Evolutionary conservation across 805 yeast genomes (phyloP).

Genomic region (Crinitomyces ghanaensis): DNA sequence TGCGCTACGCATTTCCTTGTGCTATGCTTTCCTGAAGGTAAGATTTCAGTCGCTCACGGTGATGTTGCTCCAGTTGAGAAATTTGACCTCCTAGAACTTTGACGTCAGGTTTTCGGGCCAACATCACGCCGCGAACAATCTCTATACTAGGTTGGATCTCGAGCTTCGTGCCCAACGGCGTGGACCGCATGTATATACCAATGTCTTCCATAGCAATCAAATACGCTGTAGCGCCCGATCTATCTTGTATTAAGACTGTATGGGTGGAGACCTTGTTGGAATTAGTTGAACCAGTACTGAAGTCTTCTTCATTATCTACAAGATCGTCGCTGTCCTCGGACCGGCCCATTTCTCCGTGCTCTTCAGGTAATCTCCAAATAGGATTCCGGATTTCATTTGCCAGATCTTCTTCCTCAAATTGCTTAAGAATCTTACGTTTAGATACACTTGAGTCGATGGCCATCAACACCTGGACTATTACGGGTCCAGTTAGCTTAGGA

Average conservation of each 20-base stretch:
- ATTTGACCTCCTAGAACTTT: constrained; percentile 10
- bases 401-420: too few relatives aligned
- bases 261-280: too few relatives aligned
- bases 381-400: too few relatives aligned
- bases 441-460: too few relatives aligned
- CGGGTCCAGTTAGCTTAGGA: too few relatives aligned
- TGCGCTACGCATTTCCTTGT: neutral
- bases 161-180: neutral
- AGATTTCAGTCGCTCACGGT: constrained; percentile 1
- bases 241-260: constrained; percentile 14
- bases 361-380: too few relatives aligned
- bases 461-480: too few relatives aligned
- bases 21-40: neutral
- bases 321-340: constrained; percentile 3
- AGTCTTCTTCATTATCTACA: too few relatives aligned
- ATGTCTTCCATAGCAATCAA: constrained; percentile 7
- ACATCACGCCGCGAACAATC: constrained; percentile 11
- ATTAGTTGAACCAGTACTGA: too few relatives aligned
- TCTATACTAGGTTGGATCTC: constrained; percentile 3
- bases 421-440: too few relatives aligned
- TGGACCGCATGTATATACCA: neutral
- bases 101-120: constrained; percentile 6
- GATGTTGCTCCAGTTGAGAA: neutral
- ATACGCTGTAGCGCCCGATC: constrained; percentile 8
- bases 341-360: too few relatives aligned